Evolutionary conservation across 345 rosid genomes (phyloP).

Genomic region (Trapa incisa): DNA sequence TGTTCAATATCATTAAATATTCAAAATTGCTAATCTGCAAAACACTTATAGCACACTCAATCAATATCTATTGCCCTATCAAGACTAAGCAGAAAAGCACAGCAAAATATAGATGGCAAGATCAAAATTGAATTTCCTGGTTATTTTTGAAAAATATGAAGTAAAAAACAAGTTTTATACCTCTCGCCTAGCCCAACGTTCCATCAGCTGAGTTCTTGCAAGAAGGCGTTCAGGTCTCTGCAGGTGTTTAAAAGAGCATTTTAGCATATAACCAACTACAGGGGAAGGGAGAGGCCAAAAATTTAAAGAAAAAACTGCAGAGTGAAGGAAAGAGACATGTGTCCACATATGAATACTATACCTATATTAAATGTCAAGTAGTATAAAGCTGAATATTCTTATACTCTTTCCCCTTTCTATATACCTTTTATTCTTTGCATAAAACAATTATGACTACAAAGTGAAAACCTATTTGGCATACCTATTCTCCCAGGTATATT

Average conservation of each 20-base stretch:
- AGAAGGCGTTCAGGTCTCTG: constrained; percentile 96
- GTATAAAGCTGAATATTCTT: not conserved
- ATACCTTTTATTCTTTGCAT: not conserved
- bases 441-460: not conserved
- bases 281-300: no score
- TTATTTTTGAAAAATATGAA: not conserved
- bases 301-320: no score
- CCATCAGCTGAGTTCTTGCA: constrained; percentile 90
- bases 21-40: constrained; percentile 98
- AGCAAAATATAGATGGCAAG: not conserved
- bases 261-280: not conserved
- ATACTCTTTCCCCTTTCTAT: not conserved
- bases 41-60: constrained; percentile 1
- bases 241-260: not conserved
- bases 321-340: not conserved
- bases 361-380: not conserved
- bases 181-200: constrained; percentile 99
- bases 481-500: not conserved
- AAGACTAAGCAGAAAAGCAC: not conserved
- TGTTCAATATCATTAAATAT: constrained; percentile 89
- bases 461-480: not conserved
- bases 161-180: constrained; percentile 21
- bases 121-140: not conserved
- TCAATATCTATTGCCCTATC: not conserved
- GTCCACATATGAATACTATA: not conserved